Evolutionary conservation across 2,329 filamentous ascomycete genomes (phyloP), one percentile per base, ranked within the genome.

Genomic region (Bipolaris bicolor): DNA sequence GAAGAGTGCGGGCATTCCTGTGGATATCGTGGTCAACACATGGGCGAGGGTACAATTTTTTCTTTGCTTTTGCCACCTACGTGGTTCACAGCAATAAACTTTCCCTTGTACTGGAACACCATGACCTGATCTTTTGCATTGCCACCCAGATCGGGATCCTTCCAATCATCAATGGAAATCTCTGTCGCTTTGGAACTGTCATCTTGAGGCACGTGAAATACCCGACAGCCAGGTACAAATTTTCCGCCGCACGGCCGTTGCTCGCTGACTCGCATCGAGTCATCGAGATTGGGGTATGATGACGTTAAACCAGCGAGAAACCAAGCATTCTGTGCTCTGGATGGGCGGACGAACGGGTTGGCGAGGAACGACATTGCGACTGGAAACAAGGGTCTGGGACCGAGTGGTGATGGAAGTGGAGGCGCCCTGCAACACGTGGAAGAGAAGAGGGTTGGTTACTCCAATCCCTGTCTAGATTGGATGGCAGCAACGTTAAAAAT

Each of bases 51-150:
- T 31, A 31, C 29, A 13, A 3, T 13, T 31, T 31, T 5, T 31
- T 13, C 29, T 31, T 29, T 31, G 6, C 10, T 4, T 24, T 10
- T 29, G 24, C 1, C 11, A 15, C 66, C 7, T 80, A 89, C 87
- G 77, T 90, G 87, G 57, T 90, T 87, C 20, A 90, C 78, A 0
- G 88, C 88, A 65, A 90, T 83, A n/a, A 90, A 79, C 57, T 83
- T 86, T 3, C 83, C 85, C 49, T 81, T 83, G 65, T 88, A 88
- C 62, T 81, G 81, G 60, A 90, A 90, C 0, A 90, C 81, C 16
- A 90, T 78, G 0, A 90, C 85, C 66, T 90, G 87, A 53, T 88
- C 80, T 79, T 79, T 68, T 3, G 65, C 40, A 37, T 65, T 55
- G 1, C 60, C 65, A 16, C 59, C 64, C n/a, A 48, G n/a, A 34